Conservation (phyloP, 495 filamentous ascomycete genomes). For the Lichina pygmaea region DNA sequence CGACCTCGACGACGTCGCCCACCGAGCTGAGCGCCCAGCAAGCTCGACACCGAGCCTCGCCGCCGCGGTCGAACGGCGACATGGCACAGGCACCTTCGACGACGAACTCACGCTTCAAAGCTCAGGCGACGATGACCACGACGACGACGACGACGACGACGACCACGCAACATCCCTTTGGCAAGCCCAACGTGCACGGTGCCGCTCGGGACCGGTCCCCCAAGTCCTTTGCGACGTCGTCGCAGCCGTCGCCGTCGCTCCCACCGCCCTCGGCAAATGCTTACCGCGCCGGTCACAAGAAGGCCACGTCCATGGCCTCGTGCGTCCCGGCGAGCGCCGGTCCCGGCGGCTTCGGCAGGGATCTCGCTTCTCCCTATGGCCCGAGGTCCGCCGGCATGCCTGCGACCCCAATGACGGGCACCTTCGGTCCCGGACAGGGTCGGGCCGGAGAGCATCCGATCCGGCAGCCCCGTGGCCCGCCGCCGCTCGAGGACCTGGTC, state of each 20-base stretch:
- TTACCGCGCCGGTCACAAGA: constrained; percentile 82
- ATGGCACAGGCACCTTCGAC: constrained; percentile 6
- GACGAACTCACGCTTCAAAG: constrained; percentile 4
- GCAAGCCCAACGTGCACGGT: constrained; percentile 9
- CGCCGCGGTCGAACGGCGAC: background rate
- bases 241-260: constrained; percentile 38
- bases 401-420: constrained; percentile 54
- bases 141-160: constrained; percentile 16
- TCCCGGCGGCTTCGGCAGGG: constrained; percentile 1
- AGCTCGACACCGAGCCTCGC: background rate
- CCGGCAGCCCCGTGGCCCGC: constrained; percentile 83
- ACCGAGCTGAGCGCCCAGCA: background rate
- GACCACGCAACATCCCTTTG: constrained; percentile 43
- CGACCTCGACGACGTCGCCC: background rate
- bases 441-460: constrained; percentile 85
- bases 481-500: constrained; percentile 71
- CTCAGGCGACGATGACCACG: background rate
- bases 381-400: constrained; percentile 43
- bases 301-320: constrained; percentile 54
- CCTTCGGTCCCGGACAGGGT: constrained; percentile 78
- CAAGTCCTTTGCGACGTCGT: constrained; percentile 32
- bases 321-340: constrained; percentile 21
- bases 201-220: constrained; percentile 32
- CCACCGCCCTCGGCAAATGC: constrained; percentile 60
- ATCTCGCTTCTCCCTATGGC: constrained; percentile 9